Percentiles rank a stretch among this genome's conserved stretches.
Evolutionary conservation across 352 stramenopile species (phyloP).

Genomic region (Phytophthora pini): DNA sequence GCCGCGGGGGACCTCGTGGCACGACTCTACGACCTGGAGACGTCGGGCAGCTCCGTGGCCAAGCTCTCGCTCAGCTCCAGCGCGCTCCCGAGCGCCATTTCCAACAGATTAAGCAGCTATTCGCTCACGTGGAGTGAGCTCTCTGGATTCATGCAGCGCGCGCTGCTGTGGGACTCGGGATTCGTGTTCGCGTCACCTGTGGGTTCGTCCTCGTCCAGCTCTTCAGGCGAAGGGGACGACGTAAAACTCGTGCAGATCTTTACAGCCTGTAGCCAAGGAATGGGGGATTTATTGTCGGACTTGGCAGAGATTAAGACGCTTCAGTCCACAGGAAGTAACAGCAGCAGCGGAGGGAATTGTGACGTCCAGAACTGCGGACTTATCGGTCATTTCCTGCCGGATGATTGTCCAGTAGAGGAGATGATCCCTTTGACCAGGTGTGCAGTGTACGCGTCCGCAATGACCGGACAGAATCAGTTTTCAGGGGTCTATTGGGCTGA

Average conservation of each 20-base stretch:
- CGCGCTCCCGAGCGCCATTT: slow-evolving; percentile 43
- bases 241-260: slow-evolving; percentile 62
- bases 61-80: slow-evolving; percentile 43
- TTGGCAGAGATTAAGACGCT: slow-evolving; percentile 43
- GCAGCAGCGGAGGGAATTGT: slow-evolving; percentile 43
- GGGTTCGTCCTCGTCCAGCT: slow-evolving; percentile 4
- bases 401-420: slow-evolving; percentile 37
- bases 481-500: slow-evolving; percentile 65
- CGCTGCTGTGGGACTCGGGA: slow-evolving; percentile 74
- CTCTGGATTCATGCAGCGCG: slow-evolving; percentile 70
- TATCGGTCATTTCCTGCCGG: slow-evolving; percentile 59
- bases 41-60: slow-evolving; percentile 24
- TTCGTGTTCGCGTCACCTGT: slow-evolving; percentile 54
- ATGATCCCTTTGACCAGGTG: slow-evolving; percentile 50
- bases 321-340: slow-evolving; percentile 9
- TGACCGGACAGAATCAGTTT: slow-evolving; percentile 35
- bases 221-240: slow-evolving; percentile 15
- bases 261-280: slow-evolving; percentile 60
- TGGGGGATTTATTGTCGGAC: slow-evolving; percentile 66
- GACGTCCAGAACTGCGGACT: slow-evolving; percentile 51
- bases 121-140: slow-evolving; percentile 47
- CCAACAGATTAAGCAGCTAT: slow-evolving; percentile 34
- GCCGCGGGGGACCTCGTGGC: slow-evolving; percentile 60
- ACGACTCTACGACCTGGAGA: slow-evolving; percentile 54
- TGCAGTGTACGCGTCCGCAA: slow-evolving; percentile 46